A percentile compares a stretch with the other conserved stretches of the same genome.
phyloP scores from a whole-genome alignment of 2,329 filamentous ascomycete species.

The Nothomitra cinnamomea region DNA sequence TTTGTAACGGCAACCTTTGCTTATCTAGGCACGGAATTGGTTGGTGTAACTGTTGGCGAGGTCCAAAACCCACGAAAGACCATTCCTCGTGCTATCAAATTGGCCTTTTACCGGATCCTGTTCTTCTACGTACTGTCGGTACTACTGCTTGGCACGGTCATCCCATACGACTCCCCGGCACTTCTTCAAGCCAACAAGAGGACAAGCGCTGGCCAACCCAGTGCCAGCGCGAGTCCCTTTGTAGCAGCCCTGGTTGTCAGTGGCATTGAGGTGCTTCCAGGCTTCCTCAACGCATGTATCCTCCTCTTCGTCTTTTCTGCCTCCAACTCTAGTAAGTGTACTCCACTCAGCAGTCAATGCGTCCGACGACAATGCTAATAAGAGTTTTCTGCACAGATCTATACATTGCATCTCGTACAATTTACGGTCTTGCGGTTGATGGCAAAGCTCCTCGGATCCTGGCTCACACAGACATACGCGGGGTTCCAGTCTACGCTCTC shows the following conservation, averaged over 20 bases:
- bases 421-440: slow-evolving; percentile 56
- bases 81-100: slow-evolving; percentile 60
- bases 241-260: slow-evolving; percentile 54
- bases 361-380: background rate
- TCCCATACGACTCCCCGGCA: slow-evolving; percentile 48
- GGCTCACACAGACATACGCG: slow-evolving; percentile 50
- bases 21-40: slow-evolving; percentile 59
- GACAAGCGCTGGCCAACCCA: slow-evolving; percentile 22
- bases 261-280: slow-evolving; percentile 42
- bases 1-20: slow-evolving; percentile 66
- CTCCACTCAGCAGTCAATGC: too few relatives aligned
- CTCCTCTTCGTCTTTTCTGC: slow-evolving; percentile 62
- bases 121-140: slow-evolving; percentile 65
- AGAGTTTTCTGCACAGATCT: slow-evolving; percentile 30
- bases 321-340: slow-evolving; percentile 39
- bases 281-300: slow-evolving; percentile 58
- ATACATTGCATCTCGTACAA: slow-evolving; percentile 56
- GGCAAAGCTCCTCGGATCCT: slow-evolving; percentile 57
- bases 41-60: slow-evolving; percentile 64
- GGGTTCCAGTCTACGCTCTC: slow-evolving; percentile 53
- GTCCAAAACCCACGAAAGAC: slow-evolving; percentile 64
- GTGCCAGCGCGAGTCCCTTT: slow-evolving; percentile 52
- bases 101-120: slow-evolving; percentile 68
- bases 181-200: slow-evolving; percentile 40
- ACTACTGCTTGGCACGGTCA: slow-evolving; percentile 58